Evolutionary conservation across 2,329 filamentous ascomycete species (phyloP), one percentile per base, ranked within the genome.

Genomic region (Fusarium tjaetaba): DNA sequence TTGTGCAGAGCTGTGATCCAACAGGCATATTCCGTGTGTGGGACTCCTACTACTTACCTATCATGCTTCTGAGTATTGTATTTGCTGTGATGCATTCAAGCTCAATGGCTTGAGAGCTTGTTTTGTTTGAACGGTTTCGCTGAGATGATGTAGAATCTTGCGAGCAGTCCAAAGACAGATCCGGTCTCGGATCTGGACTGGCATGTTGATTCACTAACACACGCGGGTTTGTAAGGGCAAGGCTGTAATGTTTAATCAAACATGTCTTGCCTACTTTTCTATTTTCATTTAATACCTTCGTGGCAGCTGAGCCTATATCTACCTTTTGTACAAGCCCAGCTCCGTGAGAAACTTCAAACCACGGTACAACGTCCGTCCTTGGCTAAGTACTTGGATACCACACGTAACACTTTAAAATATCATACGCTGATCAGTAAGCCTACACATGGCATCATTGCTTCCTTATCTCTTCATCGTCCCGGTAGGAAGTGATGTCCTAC

Each of bases 1-100:
- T 28, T 53, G 34, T 39, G 18, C 10, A 14, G 53, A 41, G 30
- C 22, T n/a, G 49, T 46, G 64, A 68, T 69, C 48, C 53, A 49
- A 67, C 48, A 66, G 46, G 56, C 53, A 68, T 68, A 56, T 68
- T 42, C 41, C 42, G 28, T 52, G 43, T 43, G 38, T 24, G 20
- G 66, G 36, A 26, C 32, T 22, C 39, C 42, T 41, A 30, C 36
- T 38, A 38, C 36, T 38, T 20, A 11, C 36, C 36, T 20, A 48
- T 34, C 39, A 51, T 55, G 24, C 41, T 57, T 56, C 53, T 43
- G n/a, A 34, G 46, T 43, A 30, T 38, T 38, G 38, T 30, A 39
- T 57, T 68, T 56, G 34, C 18, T 34, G 4, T n/a, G 16, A 42
- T 52, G 28, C 20, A 7, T n/a, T 26, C 24, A 28, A n/a, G 20